Percentiles rank a stretch among this genome's conserved stretches.
phyloP scores from a whole-genome alignment of 2,329 filamentous ascomycete genomes.

The Clarireedia paspali region DNA sequence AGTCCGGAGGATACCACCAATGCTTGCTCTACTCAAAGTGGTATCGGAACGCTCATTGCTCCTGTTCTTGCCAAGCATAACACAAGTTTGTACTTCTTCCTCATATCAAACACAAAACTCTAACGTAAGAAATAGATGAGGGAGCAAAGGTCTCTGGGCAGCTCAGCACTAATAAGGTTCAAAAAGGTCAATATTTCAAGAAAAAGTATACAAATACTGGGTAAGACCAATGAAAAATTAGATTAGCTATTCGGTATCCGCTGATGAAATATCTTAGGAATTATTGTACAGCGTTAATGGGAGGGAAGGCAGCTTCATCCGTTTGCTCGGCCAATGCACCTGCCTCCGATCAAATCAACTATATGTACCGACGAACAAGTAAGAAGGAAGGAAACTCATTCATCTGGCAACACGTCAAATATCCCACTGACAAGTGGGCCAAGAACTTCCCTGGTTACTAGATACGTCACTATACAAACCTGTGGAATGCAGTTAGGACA shows the following conservation, averaged over 20 bases:
- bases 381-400: slow-evolving; percentile 3
- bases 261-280: background rate
- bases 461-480: background rate
- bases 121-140: background rate
- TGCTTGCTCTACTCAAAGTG: background rate
- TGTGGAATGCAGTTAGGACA: no score
- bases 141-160: slow-evolving; percentile 1
- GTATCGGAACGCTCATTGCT: background rate
- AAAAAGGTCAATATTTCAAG: background rate
- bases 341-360: slow-evolving; percentile 1
- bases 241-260: background rate
- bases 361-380: slow-evolving; percentile 5
- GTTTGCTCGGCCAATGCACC: background rate
- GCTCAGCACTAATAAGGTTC: background rate
- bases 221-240: background rate
- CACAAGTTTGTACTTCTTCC: background rate
- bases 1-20: slow-evolving; percentile 6
- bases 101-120: background rate
- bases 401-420: slow-evolving; percentile 4
- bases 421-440: slow-evolving; percentile 3
- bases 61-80: slow-evolving; percentile 2
- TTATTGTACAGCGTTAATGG: background rate
- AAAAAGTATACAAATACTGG: background rate
- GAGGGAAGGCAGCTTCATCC: background rate
- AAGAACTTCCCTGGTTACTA: slow-evolving; percentile 5